A percentile compares a stretch with the other conserved stretches of the same genome.
Conservation (phyloP, 257 asterid species). For the Hygrophila difformis region DNA sequence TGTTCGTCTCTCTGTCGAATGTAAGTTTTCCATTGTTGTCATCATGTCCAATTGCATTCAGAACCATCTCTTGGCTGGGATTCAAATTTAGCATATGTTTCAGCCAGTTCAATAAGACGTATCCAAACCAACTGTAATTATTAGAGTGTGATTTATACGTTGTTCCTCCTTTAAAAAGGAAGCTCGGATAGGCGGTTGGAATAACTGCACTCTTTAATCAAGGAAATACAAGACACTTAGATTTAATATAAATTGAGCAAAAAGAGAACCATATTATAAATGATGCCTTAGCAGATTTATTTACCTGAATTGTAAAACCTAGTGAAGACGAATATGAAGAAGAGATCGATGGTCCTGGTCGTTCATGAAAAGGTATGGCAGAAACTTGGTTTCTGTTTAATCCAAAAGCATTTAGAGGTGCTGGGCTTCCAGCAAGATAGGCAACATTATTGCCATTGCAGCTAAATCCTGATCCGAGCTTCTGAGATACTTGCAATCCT, state of each 20-base stretch:
- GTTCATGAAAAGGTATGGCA: conserved; percentile 27
- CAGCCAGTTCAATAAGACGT: conserved; percentile 18
- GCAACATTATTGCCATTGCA: conserved; percentile 56
- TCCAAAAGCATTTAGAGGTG: conserved; percentile 37
- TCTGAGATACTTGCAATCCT: conserved; percentile 34
- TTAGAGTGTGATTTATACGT: conserved; percentile 29
- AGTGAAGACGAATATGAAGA: conserved; percentile 43
- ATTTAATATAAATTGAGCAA: too few relatives aligned
- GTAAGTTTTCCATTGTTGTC: conserved; percentile 29
- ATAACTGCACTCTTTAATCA: conserved; percentile 39
- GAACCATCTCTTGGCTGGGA: conserved; percentile 24
- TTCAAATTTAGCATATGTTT: conserved; percentile 16
- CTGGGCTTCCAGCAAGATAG: conserved; percentile 35
- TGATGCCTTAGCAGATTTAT: too few relatives aligned
- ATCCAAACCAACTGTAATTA: conserved; percentile 17
- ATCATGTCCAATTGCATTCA: conserved; percentile 47
- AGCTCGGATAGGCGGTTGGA: conserved; percentile 36
- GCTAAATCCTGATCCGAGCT: conserved; percentile 42
- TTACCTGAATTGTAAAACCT: conserved; percentile 62
- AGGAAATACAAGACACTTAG: too few relatives aligned
- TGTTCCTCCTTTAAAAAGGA: conserved; percentile 32
- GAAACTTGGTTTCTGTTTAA: conserved; percentile 26
- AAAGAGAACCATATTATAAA: too few relatives aligned
- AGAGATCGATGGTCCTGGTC: conserved; percentile 58
- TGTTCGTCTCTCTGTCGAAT: conserved; percentile 23